These are phyloP conservation scores for Tylopilus rubrobrunneus DNA, from an alignment of 768 basidiomycete species.

Conservation along the genomic window DNA sequence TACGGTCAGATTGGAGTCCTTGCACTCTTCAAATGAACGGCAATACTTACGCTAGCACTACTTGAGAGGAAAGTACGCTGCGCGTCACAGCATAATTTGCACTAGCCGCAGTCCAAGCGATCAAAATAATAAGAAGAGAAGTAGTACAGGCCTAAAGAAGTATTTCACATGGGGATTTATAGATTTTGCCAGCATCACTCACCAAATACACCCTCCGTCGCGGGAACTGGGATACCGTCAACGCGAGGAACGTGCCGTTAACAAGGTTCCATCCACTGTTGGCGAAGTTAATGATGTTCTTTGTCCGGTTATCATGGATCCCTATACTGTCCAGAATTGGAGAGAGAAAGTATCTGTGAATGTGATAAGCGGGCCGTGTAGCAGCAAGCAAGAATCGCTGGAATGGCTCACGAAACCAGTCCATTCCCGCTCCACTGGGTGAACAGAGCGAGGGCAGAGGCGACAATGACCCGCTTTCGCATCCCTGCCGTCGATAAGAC, in stretches of 20 bases:
- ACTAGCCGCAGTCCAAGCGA: slow-evolving; percentile 17
- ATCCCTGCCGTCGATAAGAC: slow-evolving; percentile 8
- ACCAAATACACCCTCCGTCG: not conserved
- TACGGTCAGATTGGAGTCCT: no score
- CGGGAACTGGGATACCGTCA: not conserved
- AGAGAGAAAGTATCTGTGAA: not conserved
- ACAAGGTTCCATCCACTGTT: not conserved
- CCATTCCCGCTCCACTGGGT: no score
- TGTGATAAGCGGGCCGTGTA: not conserved
- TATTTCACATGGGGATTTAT: not conserved
- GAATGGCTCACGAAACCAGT: no score
- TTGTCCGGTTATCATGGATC: slow-evolving; percentile 9
- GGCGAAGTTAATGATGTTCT: slow-evolving; percentile 3
- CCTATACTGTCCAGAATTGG: not conserved
- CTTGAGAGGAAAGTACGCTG: not conserved
- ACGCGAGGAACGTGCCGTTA: not conserved
- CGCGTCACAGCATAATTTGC: slow-evolving; percentile 17
- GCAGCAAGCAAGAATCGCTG: no score
- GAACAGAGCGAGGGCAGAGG: not conserved
- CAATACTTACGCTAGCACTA: slow-evolving; percentile 8
- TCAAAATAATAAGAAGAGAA: slow-evolving; percentile 12
- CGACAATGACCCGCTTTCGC: slow-evolving; percentile 10
- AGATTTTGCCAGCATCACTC: not conserved
- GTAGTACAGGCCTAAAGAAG: slow-evolving; percentile 10
- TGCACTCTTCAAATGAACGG: no score